Base-by-base conservation (phyloP, 2,329 filamentous ascomycete species). In the Penicillium nordicum region DNA sequence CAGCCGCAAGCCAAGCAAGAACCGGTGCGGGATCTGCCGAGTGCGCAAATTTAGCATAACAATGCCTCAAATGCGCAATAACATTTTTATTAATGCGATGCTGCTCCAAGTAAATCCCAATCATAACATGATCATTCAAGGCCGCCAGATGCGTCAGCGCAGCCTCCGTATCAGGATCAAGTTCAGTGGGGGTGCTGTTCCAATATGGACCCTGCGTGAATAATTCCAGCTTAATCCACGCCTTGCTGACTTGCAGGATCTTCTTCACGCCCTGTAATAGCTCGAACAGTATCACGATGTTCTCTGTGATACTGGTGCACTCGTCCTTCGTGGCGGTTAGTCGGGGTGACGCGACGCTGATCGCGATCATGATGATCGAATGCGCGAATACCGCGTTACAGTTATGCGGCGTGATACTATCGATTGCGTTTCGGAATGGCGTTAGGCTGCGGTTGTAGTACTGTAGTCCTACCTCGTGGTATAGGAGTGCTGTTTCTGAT, bases 121-220 rank as follows among this genome's bases (percentile, higher is more conserved):
- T 46, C 34, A 58, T 59, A 1, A 52, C 53, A 14, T 61, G 55
- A 9, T 68, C 64, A 32, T 68, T 68, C 16, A 68, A 40, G 0
- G 27, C 37, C 2, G 44, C 48, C 1, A 70, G 56, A 14, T 53
- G 53, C 3, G 53, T 43, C n/a, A 71, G 46, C 6, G 67, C 67
- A 2, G 34, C 41, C 4, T 62, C 57, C 0, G 64, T 66, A 23
- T 66, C 62, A 0, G 44, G 16, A 16, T 68, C 68, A 2, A 69
- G 41, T 1, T 52, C 52, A 0, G 46, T 47, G 8, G 52, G 25
- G 0, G 73, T 72, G n/a, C 76, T 66, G 4, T 74, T 78, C 80
- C 80, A 83, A 60, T 81, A 82, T 14, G 68, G 67, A 0, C 68
- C 66, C 34, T 74, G 71, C 30, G 72, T 77, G 67, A 83, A 83